Conservation (phyloP, 2,329 filamentous ascomycete species). For the Lecanicillium sp. region DNA sequence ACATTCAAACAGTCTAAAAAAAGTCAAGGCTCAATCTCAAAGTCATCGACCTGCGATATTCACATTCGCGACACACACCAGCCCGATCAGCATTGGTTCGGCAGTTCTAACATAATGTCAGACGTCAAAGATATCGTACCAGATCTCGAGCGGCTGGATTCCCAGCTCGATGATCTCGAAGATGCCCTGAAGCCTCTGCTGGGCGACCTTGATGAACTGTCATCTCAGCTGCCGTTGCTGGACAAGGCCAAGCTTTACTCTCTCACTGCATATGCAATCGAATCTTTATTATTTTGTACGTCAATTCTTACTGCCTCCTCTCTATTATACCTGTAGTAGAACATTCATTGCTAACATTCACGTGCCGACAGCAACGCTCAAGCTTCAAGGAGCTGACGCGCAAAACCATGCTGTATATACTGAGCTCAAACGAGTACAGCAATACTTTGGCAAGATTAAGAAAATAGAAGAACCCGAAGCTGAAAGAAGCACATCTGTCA, state of each 20-base stretch:
- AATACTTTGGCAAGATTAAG: constrained; percentile 92
- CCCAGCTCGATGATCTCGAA: constrained; percentile 72
- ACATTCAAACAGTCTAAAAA: not conserved
- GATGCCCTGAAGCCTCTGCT: constrained; percentile 67
- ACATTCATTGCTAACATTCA: not conserved
- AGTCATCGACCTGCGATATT: too few relatives aligned
- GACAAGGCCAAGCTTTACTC: constrained; percentile 93
- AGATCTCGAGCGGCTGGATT: constrained; percentile 65
- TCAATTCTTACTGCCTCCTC: constrained; percentile 3
- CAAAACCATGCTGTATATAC: constrained; percentile 76
- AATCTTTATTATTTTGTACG: constrained; percentile 81
- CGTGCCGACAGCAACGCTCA: constrained; percentile 52
- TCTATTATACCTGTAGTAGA: too few relatives aligned
- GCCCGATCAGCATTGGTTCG: too few relatives aligned
- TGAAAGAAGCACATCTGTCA: constrained; percentile 45
- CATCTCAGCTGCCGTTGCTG: constrained; percentile 77
- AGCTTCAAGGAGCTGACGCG: constrained; percentile 71
- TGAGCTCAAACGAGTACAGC: constrained; percentile 78
- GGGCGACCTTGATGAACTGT: constrained; percentile 54
- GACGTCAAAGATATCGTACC: constrained; percentile 50
- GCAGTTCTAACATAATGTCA: constrained; percentile 21
- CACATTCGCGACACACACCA: too few relatives aligned
- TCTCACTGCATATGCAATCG: constrained; percentile 79
- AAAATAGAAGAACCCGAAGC: constrained; percentile 55
- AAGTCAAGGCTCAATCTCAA: not conserved